Evolutionary conservation across 2,329 filamentous ascomycete species (phyloP).

Genomic region (Arachnopeziza araneosa): DNA sequence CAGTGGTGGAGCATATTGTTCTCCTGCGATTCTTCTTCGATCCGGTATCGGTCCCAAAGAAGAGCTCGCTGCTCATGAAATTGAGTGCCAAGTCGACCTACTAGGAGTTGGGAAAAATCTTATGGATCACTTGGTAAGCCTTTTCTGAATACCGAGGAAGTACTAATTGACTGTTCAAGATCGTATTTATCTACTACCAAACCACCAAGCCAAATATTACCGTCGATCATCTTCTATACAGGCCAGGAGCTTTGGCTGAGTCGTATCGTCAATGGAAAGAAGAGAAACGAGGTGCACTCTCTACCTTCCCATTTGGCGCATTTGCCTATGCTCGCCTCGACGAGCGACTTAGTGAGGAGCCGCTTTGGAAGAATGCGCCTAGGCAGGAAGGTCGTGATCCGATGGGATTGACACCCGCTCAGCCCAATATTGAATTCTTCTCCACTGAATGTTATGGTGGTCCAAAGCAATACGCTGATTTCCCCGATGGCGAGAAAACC

Average conservation of each 20-base stretch:
- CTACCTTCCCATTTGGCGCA: slow-evolving; percentile 57
- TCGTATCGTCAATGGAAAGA: slow-evolving; percentile 52
- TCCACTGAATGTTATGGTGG: slow-evolving; percentile 57
- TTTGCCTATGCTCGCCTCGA: slow-evolving; percentile 59
- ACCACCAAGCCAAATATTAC: slow-evolving; percentile 46
- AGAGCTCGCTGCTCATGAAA: slow-evolving; percentile 38
- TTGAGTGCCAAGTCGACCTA: slow-evolving; percentile 48
- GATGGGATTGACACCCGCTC: slow-evolving; percentile 51
- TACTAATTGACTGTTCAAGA: too few relatives aligned
- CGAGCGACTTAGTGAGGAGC: slow-evolving; percentile 48
- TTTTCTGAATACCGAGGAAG: slow-evolving; percentile 5
- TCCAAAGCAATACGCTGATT: slow-evolving; percentile 50
- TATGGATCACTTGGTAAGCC: slow-evolving; percentile 46
- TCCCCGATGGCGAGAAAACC: slow-evolving; percentile 44
- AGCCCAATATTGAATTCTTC: slow-evolving; percentile 59
- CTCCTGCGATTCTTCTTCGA: slow-evolving; percentile 42
- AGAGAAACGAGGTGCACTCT: slow-evolving; percentile 51
- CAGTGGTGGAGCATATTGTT: slow-evolving; percentile 42
- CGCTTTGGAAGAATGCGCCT: slow-evolving; percentile 47
- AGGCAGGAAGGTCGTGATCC: slow-evolving; percentile 50
- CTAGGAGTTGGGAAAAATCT: slow-evolving; percentile 60
- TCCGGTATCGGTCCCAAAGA: slow-evolving; percentile 39
- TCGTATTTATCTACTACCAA: slow-evolving; percentile 57
- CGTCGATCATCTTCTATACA: slow-evolving; percentile 51
- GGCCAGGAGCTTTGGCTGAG: slow-evolving; percentile 44